Percentiles rank a stretch among this genome's conserved stretches.
Conservation (phyloP, 306 rosid genomes). For the Quercus alba region DNA sequence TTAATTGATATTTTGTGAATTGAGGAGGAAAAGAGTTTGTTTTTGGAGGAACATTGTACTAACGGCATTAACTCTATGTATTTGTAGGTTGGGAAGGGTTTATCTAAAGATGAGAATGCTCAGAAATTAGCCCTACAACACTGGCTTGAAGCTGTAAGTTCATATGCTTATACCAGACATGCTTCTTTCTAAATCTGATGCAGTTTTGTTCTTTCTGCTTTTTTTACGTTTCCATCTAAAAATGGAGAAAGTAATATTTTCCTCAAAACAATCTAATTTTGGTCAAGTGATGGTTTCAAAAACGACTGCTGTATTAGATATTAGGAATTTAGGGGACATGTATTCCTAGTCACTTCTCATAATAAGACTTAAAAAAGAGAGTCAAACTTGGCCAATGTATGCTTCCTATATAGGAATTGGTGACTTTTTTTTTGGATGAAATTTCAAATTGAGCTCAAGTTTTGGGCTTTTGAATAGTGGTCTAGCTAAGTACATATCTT, state of each 20-base stretch:
- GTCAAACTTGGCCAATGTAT: too few species aligned
- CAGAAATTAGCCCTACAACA: conserved; percentile 51
- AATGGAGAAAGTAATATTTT: neutral
- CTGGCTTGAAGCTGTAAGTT: conserved; percentile 60
- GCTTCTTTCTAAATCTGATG: neutral
- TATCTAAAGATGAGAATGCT: conserved; percentile 48
- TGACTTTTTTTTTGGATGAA: too few species aligned
- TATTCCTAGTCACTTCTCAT: too few species aligned
- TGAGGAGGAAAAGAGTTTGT: neutral
- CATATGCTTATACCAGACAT: neutral
- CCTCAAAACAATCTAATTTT: neutral
- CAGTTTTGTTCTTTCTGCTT: neutral
- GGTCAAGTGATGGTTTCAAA: neutral
- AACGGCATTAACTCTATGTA: neutral
- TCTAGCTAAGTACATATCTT: too few species aligned
- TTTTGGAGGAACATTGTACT: neutral
- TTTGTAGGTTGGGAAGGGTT: conserved; percentile 48
- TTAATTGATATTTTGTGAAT: neutral
- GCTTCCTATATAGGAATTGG: too few species aligned
- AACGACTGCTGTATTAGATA: neutral
- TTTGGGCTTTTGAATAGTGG: too few species aligned
- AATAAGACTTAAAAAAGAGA: too few species aligned
- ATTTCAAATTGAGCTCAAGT: too few species aligned
- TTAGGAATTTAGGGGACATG: too few species aligned
- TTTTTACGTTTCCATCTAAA: neutral